Base-by-base conservation (phyloP, 768 basidiomycete genomes). In the Xerocomus spinulosus region DNA sequence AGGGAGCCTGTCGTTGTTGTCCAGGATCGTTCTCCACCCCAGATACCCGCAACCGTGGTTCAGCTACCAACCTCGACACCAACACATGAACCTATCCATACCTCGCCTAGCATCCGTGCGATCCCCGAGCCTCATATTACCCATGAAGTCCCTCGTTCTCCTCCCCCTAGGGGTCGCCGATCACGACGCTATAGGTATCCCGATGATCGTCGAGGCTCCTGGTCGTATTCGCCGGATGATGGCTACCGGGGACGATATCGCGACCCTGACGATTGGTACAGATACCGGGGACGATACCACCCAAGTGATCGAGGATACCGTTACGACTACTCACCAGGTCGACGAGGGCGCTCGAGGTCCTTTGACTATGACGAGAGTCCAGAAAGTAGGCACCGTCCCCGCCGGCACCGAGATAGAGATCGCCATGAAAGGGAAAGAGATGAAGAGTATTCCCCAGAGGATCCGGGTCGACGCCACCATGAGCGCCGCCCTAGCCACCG, bases 41-140 rank as follows among this genome's bases (percentile, higher is more conserved):
- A 30, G 9, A 30, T 55, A 34, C 44, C 58, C 38, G 51, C 63
- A 23, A 49, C 60, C 38, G 23, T 58, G n/a, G 42, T 61, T 14
- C 59, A 50, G 3, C 20, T 50, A 12, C 39, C 55, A 32, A 50
- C 53, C 9, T 44, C 54, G 20, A 21, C 36, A 14, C 54, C 49
- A 33, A n/a, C 43, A 21, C 45, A 44, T 12, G 52, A 49, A 2
- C 49, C 17, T 50, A 25, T 50, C 25, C 56, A 13, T 23, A 57
- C 52, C 39, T 58, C 63, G 14, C 70, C 60, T 34, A 53, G 61
- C 35, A 59, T 61, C 38, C 58, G 58, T 21, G 61, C 52, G 18
- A 61, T 54, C 42, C 57, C 52, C 12, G 47, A 44, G 17, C 47
- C 39, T 5, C 48, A 47, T 5, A 26, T 48, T 9, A 48, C 58